Evolutionary conservation across 768 basidiomycete species (phyloP).

Genomic region (Albatrellus ellisii): DNA sequence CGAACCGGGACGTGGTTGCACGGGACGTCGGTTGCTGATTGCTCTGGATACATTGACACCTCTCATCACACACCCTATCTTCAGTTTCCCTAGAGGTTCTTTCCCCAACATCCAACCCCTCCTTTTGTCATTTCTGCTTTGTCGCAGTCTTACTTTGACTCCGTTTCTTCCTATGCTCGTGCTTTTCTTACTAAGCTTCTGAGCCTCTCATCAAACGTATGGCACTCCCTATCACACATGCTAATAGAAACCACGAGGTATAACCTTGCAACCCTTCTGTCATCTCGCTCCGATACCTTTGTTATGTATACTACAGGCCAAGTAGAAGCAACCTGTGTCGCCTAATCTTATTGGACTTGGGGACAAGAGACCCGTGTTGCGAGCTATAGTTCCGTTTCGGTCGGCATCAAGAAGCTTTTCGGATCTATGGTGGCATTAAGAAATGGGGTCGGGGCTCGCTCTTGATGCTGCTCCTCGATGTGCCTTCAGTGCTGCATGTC

Average conservation of each 20-base stretch:
- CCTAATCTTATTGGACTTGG: too few relatives aligned
- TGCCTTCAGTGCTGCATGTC: too few relatives aligned
- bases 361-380: constrained; percentile 21
- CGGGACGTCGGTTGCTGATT: constrained; percentile 73
- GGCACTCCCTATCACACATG: constrained; percentile 35
- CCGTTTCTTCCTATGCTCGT: constrained; percentile 38
- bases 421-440: constrained; percentile 75
- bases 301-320: constrained; percentile 55
- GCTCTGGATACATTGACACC: constrained; percentile 68
- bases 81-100: constrained; percentile 50
- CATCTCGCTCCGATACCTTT: constrained; percentile 59
- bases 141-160: constrained; percentile 41
- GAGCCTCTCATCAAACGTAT: constrained; percentile 25
- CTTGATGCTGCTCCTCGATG: constrained; percentile 58
- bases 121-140: constrained; percentile 63
- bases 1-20: constrained; percentile 57
- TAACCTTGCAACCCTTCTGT: constrained; percentile 52
- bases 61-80: constrained; percentile 58
- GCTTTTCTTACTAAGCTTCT: constrained; percentile 35
- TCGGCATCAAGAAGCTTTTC: constrained; percentile 47
- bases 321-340: constrained; percentile 51
- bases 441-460: constrained; percentile 88
- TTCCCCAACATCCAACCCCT: constrained; percentile 49
- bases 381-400: too few relatives aligned
- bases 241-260: constrained; percentile 52